phyloP scores from a whole-genome alignment of 345 rosid genomes.

The Aethionema arabicum region DNA sequence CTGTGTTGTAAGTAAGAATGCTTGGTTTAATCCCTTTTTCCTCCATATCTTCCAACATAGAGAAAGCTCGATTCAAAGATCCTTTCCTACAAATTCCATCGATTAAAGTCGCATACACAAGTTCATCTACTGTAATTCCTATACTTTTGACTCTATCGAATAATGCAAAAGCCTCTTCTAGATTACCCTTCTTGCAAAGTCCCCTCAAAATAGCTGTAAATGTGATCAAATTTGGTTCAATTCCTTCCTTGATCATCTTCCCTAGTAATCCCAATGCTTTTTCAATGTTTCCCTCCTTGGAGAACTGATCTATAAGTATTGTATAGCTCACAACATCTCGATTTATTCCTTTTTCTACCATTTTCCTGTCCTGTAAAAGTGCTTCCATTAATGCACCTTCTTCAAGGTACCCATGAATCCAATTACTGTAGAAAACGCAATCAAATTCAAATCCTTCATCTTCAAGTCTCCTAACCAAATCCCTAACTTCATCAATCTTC shows the following conservation, averaged over 20 bases:
- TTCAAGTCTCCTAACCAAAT: constrained; percentile 49
- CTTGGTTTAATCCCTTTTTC: constrained; percentile 59
- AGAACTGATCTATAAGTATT: constrained; percentile 57
- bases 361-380: constrained; percentile 45
- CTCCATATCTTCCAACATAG: constrained; percentile 70
- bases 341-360: constrained; percentile 49
- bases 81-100: constrained; percentile 66
- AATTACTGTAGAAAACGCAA: constrained; percentile 61
- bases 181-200: constrained; percentile 56
- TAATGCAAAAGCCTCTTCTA: constrained; percentile 57
- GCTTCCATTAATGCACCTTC: constrained; percentile 52
- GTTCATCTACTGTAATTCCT: constrained; percentile 64
- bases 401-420: constrained; percentile 56
- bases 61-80: constrained; percentile 47
- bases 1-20: constrained; percentile 54
- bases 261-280: constrained; percentile 55
- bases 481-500: constrained; percentile 50
- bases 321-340: constrained; percentile 58
- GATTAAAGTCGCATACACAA: constrained; percentile 67
- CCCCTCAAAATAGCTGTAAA: constrained; percentile 60
- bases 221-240: constrained; percentile 58
- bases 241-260: constrained; percentile 57
- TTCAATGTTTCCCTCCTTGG: constrained; percentile 43
- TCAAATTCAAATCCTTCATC: constrained; percentile 60
- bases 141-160: constrained; percentile 50